Evolutionary conservation across 495 filamentous ascomycete species (phyloP).

Genomic region (Penicillium angulare): DNA sequence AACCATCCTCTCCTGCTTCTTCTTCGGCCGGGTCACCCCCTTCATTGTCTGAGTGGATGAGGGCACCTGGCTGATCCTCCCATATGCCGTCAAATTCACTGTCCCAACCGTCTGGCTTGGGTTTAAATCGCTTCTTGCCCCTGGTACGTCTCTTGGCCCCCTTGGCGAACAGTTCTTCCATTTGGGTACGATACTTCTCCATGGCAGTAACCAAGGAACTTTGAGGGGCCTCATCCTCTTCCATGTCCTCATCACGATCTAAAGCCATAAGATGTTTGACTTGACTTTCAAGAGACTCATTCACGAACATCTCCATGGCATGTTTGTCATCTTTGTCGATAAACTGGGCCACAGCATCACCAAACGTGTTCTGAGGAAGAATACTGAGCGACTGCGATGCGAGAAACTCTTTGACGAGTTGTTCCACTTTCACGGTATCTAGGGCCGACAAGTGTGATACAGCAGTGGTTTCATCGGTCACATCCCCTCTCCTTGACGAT

Average conservation of each 20-base stretch:
- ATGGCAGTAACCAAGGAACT: slow-evolving; percentile 64
- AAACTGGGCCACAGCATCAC: slow-evolving; percentile 90
- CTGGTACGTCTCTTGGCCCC: slow-evolving; percentile 61
- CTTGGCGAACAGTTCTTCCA: slow-evolving; percentile 69
- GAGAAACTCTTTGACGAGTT: slow-evolving; percentile 82
- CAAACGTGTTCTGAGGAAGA: slow-evolving; percentile 84
- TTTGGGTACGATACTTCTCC: slow-evolving; percentile 63
- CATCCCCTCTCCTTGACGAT: slow-evolving; percentile 38
- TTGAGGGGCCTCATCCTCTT: slow-evolving; percentile 59
- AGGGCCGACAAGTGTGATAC: slow-evolving; percentile 56
- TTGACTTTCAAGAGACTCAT: slow-evolving; percentile 72
- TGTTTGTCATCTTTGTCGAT: slow-evolving; percentile 95
- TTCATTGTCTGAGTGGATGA: slow-evolving; percentile 57
- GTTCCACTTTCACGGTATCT: slow-evolving; percentile 82
- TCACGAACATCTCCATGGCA: slow-evolving; percentile 86
- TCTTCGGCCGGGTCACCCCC: slow-evolving; percentile 46
- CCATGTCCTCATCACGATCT: slow-evolving; percentile 58
- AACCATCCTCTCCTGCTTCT: slow-evolving; percentile 45
- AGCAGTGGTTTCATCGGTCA: slow-evolving; percentile 58
- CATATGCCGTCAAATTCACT: slow-evolving; percentile 80
- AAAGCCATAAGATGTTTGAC: slow-evolving; percentile 68
- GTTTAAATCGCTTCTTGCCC: slow-evolving; percentile 65
- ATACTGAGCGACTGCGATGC: slow-evolving; percentile 83
- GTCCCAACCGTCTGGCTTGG: slow-evolving; percentile 80
- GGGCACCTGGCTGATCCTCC: slow-evolving; percentile 73